phyloP scores from a whole-genome alignment of 2,329 filamentous ascomycete species.

The Gaeumannomyces tritici region DNA sequence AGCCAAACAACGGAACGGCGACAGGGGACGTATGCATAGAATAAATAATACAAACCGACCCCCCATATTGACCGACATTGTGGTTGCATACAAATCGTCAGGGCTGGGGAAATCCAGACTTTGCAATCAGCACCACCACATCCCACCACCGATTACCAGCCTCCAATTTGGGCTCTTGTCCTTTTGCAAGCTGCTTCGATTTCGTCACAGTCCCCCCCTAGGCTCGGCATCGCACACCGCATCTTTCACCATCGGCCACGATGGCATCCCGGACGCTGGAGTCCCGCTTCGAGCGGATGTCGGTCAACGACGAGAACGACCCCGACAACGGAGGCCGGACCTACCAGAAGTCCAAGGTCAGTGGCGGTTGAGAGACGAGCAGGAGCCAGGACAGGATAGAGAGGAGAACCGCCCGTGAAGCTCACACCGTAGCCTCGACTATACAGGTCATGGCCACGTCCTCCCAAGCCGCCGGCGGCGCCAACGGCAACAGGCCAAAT shows the following conservation, averaged over 20 bases:
- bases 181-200: no score
- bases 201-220: no score
- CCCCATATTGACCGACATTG: background rate
- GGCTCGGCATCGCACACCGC: background rate
- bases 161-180: no score
- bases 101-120: background rate
- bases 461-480: constrained; percentile 39
- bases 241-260: constrained; percentile 1
- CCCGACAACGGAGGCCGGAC: constrained; percentile 38
- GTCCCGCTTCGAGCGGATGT: constrained; percentile 80
- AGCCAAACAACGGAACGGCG: background rate
- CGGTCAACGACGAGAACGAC: constrained; percentile 83
- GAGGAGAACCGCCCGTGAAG: background rate
- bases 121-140: background rate
- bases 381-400: constrained; percentile 5
- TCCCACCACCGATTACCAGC: background rate
- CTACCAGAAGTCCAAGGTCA: constrained; percentile 72
- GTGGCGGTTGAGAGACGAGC: background rate
- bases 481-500: constrained; percentile 45
- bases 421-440: background rate
- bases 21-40: background rate
- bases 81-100: background rate
- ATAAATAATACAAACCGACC: background rate
- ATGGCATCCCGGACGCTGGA: constrained; percentile 76
- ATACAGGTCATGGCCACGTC: constrained; percentile 21